Evolutionary conservation across 305 asterid species (phyloP).

Genomic region (Euphrasia arctica): DNA sequence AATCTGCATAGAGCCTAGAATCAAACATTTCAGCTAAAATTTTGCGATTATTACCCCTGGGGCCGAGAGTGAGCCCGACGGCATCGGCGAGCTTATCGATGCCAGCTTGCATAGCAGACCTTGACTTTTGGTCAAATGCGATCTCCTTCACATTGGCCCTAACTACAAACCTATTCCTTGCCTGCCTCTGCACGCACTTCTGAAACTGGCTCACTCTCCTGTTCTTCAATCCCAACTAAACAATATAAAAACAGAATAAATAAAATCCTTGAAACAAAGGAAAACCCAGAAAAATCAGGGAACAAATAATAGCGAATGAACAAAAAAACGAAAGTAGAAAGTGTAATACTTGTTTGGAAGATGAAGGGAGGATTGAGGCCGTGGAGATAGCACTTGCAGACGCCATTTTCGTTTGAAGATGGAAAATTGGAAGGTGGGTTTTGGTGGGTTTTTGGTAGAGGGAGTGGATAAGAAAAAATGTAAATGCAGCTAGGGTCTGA

Average conservation of each 20-base stretch:
- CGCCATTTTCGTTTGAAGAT: constrained; percentile 44
- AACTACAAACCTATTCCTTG: constrained; percentile 62
- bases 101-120: constrained; percentile 84
- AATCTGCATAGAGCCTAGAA: not conserved
- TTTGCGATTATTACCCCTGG: constrained; percentile 57
- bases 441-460: constrained; percentile 1
- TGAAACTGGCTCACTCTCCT: constrained; percentile 62
- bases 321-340: not conserved
- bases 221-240: constrained; percentile 53
- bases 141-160: constrained; percentile 89
- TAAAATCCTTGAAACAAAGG: not conserved
- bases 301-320: not conserved
- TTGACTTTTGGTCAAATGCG: constrained; percentile 82
- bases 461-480: constrained; percentile 11
- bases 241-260: constrained; percentile 19
- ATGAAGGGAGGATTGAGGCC: constrained; percentile 58
- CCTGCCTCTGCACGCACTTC: constrained; percentile 46
- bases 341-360: constrained; percentile 44
- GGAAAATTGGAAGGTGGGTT: not conserved
- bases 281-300: not conserved
- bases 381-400: constrained; percentile 80
- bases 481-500: constrained; percentile 25
- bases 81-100: constrained; percentile 94
- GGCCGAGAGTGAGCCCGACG: constrained; percentile 95
- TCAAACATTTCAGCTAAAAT: no score